Evolutionary conservation across 1,284 basidiomycete genomes (phyloP).

Genomic region (Peniophora sp.): DNA sequence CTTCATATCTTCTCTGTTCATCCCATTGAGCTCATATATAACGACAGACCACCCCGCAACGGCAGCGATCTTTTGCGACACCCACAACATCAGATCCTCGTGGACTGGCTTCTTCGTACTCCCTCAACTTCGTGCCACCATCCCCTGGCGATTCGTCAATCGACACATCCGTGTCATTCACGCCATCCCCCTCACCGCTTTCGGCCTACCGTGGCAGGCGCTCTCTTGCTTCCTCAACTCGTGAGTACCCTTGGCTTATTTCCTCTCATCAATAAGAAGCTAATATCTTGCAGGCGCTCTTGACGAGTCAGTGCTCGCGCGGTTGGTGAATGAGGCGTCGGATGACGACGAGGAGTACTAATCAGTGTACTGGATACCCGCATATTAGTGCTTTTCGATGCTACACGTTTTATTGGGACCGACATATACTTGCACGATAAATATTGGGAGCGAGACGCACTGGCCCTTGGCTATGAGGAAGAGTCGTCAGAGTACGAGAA

Average conservation of each 20-base stretch:
- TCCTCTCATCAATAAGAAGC: background rate
- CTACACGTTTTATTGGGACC: too few relatives aligned
- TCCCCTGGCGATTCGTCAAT: background rate
- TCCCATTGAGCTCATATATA: too few relatives aligned
- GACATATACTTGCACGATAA: too few relatives aligned
- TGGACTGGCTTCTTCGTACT: background rate
- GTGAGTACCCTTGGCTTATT: background rate
- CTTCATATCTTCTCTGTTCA: background rate
- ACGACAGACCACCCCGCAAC: background rate
- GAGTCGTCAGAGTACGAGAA: too few relatives aligned
- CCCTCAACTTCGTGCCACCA: background rate
- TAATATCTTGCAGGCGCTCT: background rate
- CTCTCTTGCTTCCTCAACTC: background rate
- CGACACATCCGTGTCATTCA: background rate
- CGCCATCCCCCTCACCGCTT: background rate
- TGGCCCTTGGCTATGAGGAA: too few relatives aligned
- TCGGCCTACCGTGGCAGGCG: background rate
- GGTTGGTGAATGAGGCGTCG: background rate
- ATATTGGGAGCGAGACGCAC: too few relatives aligned
- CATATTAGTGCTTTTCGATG: too few relatives aligned
- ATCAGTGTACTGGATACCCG: background rate
- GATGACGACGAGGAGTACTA: slow-evolving; percentile 1
- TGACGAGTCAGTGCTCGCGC: slow-evolving; percentile 1
- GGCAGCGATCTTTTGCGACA: background rate
- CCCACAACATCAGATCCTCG: background rate